phyloP scores from a whole-genome alignment of 1,284 basidiomycete species.

The Malassezia yamatoensis region DNA sequence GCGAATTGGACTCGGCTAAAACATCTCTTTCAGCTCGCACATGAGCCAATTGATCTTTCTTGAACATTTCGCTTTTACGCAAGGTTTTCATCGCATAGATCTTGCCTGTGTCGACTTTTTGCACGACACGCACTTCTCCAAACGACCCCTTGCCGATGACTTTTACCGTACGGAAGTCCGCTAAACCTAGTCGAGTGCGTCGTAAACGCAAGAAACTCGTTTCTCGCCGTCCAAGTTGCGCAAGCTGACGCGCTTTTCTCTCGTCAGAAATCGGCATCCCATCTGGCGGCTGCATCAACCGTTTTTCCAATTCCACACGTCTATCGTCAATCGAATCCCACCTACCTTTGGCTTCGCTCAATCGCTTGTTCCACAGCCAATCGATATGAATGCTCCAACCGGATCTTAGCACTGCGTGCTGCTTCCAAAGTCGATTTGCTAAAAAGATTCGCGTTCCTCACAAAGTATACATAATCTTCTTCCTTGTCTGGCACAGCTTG shows the following conservation, averaged over 20 bases:
- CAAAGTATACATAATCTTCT: conserved; percentile 85
- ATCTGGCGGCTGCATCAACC: conserved; percentile 52
- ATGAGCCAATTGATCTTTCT: conserved; percentile 93
- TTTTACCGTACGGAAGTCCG: conserved; percentile 93
- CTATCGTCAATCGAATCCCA: conserved; percentile 50
- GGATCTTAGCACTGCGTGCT: conserved; percentile 88
- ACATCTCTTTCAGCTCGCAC: conserved; percentile 97
- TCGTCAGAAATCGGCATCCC: conserved; percentile 55
- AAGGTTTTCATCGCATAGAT: conserved; percentile 99
- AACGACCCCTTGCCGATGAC: conserved; percentile 99
- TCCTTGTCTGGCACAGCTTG: conserved; percentile 37
- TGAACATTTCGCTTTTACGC: conserved; percentile 97
- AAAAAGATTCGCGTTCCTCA: conserved; percentile 71
- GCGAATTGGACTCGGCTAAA: conserved; percentile 89
- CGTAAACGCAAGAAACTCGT: conserved; percentile 67
- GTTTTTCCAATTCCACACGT: conserved; percentile 83
- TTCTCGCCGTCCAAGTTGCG: conserved; percentile 80
- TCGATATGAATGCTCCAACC: conserved; percentile 95
- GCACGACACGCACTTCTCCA: conserved; percentile 90
- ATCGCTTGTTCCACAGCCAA: conserved; percentile 84
- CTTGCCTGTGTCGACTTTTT: conserved; percentile 92
- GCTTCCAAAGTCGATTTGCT: conserved; percentile 79
- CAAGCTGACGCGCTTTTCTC: conserved; percentile 78
- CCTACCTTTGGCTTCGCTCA: conserved; percentile 70
- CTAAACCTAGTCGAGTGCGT: conserved; percentile 80